phyloP scores from a whole-genome alignment of 169 alveolate genomes.

The Cryptosporidium xiaoi region DNA sequence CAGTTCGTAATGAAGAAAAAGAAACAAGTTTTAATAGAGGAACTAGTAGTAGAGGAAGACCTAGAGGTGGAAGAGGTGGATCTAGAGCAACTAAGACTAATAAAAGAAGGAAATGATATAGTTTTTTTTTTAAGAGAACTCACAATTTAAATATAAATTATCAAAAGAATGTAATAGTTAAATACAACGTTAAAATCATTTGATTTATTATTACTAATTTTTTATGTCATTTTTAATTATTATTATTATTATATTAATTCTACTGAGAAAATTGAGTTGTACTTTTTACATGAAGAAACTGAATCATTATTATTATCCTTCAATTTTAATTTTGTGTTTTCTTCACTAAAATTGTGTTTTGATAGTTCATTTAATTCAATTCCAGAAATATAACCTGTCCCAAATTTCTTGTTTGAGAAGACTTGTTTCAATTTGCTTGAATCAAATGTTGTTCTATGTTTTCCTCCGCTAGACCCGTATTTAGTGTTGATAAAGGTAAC shows the following conservation, averaged over 20 bases:
- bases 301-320: not conserved
- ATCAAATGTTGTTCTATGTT: slow-evolving; percentile 10
- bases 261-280: not conserved
- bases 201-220: too few relatives aligned
- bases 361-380: slow-evolving; percentile 51
- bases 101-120: too few relatives aligned
- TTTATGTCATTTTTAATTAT: not conserved
- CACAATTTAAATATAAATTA: too few relatives aligned
- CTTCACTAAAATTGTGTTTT: not conserved
- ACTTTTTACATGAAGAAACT: not conserved
- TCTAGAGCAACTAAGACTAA: too few relatives aligned
- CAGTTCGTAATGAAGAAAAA: too few relatives aligned
- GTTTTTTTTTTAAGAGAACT: too few relatives aligned
- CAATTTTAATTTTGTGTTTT: not conserved
- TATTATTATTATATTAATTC: not conserved
- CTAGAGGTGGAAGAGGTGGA: too few relatives aligned
- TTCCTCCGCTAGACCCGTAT: slow-evolving; percentile 8
- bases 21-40: too few relatives aligned
- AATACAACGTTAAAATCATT: too few relatives aligned
- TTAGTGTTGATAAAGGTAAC: slow-evolving; percentile 64
- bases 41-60: too few relatives aligned
- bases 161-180: too few relatives aligned
- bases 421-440: slow-evolving; percentile 7
- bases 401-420: slow-evolving; percentile 37
- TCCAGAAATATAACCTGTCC: slow-evolving; percentile 44